Evolutionary conservation across 768 basidiomycete genomes (phyloP), one percentile per base, ranked within the genome.

Genomic region (Lyophyllum semitale): DNA sequence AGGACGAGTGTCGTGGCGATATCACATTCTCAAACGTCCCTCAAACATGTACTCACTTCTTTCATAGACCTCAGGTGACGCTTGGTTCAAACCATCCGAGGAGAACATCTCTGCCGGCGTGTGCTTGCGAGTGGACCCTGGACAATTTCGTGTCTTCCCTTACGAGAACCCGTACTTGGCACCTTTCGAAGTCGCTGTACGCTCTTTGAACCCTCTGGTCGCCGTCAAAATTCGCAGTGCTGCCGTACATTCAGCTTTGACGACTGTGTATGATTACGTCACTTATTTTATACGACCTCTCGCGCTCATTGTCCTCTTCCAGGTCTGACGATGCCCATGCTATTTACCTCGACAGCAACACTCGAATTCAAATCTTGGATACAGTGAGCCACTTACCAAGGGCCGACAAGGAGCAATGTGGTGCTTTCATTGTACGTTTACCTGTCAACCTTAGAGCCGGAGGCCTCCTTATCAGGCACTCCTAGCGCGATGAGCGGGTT

Each of bases 381-480:
- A 82, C 82, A 15, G 84, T 95, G 61, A 63, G 67, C 49, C 78
- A 82, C 53, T 74, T 95, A 38, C 83, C 87, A 6, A 79, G 81
- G 37, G 92, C 92, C 7, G 90, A 95, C 66, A 95, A 94, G 74
- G 93, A 95, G 66, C 93, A 95, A 63, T 93, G 89, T 47, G 93
- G 87, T 18, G 93, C 93, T 12, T 95, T 95, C 67, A 80, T 93
- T 50, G 90, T 88, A 68, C 64, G 82, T 77, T 43, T 45, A 53
- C 48, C 30, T 33, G 20, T 41, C 22, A 9, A 13, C 48, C 51
- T 30, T n/a, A 29, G 8, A 20, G 42, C 15, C 40, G 25, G 12
- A 48, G 40, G 33, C 55, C 50, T 61, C 57, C 57, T 55, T 57
- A 54, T 27, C 5, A 37, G 35, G 30, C 37, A 17, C 38, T 45